A percentile compares a stretch with the other conserved stretches of the same genome.
phyloP scores from a whole-genome alignment of 306 rosid species.

The Glycine tomentella region DNA sequence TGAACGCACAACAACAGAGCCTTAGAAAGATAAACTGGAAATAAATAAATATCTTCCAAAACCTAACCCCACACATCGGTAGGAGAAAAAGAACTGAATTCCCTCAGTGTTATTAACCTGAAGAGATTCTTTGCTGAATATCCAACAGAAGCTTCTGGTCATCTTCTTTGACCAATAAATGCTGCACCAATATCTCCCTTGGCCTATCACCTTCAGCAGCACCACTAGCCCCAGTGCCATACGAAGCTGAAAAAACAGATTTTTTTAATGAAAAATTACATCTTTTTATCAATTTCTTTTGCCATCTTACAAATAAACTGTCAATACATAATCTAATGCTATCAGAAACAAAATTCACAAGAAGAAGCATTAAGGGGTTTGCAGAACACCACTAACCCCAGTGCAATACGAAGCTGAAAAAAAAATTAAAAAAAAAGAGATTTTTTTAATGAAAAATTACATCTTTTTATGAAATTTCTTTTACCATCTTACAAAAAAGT shows the following conservation, averaged over 20 bases:
- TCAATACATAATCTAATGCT: background rate
- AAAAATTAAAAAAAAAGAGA: background rate
- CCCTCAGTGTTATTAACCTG: conserved; percentile 55
- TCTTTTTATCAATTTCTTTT: background rate
- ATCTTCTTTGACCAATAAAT: conserved; percentile 85
- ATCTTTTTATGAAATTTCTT: background rate
- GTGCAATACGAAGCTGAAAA: conserved; percentile 71
- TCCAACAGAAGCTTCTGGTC: conserved; percentile 76
- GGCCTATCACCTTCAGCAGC: conserved; percentile 53
- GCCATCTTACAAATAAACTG: background rate
- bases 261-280: background rate
- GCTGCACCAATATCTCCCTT: conserved; percentile 89
- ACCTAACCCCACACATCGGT: background rate
- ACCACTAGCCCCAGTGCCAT: conserved; percentile 58
- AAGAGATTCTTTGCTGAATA: conserved; percentile 68
- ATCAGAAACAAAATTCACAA: background rate
- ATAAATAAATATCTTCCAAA: conserved; percentile 17
- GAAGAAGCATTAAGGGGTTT: conserved; percentile 12
- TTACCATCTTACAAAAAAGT: background rate
- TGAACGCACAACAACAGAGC: conserved; percentile 50
- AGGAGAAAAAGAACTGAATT: conserved; percentile 2
- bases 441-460: background rate
- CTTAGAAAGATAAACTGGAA: conserved; percentile 10
- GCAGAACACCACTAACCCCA: conserved; percentile 48
- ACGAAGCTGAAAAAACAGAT: conserved; percentile 62